These are phyloP conservation scores for Saccharomyces mikatae DNA, from an alignment of 805 yeast genomes.

Conservation along the genomic window DNA sequence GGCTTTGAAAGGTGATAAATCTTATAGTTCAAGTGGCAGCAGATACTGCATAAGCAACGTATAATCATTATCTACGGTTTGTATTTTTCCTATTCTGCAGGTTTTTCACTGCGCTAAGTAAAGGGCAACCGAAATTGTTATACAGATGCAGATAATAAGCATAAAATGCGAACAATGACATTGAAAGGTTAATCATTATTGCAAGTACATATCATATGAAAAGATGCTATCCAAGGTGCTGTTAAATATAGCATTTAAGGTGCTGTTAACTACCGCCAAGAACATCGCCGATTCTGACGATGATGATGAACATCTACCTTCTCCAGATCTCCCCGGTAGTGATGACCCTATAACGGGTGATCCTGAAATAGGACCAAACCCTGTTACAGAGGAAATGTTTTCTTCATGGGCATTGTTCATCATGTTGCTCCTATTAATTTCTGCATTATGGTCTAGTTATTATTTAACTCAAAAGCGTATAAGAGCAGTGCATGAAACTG, in stretches of 20 bases:
- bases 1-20: background rate
- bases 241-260: constrained; percentile 9
- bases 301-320: constrained; percentile 35
- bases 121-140: background rate
- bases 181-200: background rate
- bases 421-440: constrained; percentile 64
- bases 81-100: background rate
- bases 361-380: constrained; percentile 61
- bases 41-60: background rate
- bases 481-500: constrained; percentile 96
- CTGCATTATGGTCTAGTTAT: constrained; percentile 93
- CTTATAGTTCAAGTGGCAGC: background rate
- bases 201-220: background rate
- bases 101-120: background rate
- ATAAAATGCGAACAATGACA: background rate
- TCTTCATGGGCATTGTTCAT: constrained; percentile 97
- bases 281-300: constrained; percentile 22
- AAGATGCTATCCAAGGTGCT: constrained; percentile 8
- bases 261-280: constrained; percentile 10
- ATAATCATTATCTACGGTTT: background rate
- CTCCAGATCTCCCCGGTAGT: constrained; percentile 21
- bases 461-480: constrained; percentile 84
- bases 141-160: background rate
- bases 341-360: constrained; percentile 38
- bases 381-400: constrained; percentile 89